Evolutionary conservation across 352 stramenopile genomes (phyloP).

Genomic region (Pythium pyrilobum): DNA sequence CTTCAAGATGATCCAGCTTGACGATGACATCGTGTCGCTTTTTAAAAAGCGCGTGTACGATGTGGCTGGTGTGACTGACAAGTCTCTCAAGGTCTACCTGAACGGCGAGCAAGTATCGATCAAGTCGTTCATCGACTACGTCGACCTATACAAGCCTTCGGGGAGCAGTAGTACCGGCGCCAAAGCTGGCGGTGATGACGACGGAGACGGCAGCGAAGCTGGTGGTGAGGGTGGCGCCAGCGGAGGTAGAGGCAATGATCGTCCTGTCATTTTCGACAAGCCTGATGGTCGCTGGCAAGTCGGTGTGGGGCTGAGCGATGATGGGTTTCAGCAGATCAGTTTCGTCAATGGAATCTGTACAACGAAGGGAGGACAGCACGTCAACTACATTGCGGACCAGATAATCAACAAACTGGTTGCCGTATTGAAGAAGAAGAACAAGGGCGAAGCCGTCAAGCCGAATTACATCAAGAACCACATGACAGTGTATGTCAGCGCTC

Average conservation of each 20-base stretch:
- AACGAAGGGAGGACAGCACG: constrained; percentile 94
- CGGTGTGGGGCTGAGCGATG: constrained; percentile 89
- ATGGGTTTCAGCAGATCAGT: constrained; percentile 93
- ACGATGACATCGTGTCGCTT: constrained; percentile 92
- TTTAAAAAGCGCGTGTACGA: constrained; percentile 98
- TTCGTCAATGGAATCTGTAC: constrained; percentile 99
- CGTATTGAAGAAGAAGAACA: constrained; percentile 93
- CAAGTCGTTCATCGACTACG: constrained; percentile 93
- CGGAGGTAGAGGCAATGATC: constrained; percentile 28
- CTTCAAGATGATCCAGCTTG: constrained; percentile 91
- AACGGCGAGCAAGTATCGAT: constrained; percentile 93
- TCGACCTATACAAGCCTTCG: constrained; percentile 82
- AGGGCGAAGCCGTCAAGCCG: constrained; percentile 90
- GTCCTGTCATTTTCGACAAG: constrained; percentile 88
- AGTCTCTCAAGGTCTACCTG: constrained; percentile 90
- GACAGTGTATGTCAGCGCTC: constrained; percentile 93
- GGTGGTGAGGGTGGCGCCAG: constrained; percentile 9
- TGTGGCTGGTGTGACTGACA: constrained; percentile 93
- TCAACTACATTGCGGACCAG: constrained; percentile 92
- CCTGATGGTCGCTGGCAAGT: constrained; percentile 95
- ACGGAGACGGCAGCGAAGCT: constrained; percentile 11
- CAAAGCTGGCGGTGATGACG: constrained; percentile 25
- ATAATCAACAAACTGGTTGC: constrained; percentile 85
- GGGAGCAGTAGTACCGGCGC: constrained; percentile 5
- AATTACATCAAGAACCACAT: constrained; percentile 95